These are phyloP conservation scores for Colletotrichum tabaci DNA, from an alignment of 2,329 filamentous ascomycete species.

Conservation along the genomic window DNA sequence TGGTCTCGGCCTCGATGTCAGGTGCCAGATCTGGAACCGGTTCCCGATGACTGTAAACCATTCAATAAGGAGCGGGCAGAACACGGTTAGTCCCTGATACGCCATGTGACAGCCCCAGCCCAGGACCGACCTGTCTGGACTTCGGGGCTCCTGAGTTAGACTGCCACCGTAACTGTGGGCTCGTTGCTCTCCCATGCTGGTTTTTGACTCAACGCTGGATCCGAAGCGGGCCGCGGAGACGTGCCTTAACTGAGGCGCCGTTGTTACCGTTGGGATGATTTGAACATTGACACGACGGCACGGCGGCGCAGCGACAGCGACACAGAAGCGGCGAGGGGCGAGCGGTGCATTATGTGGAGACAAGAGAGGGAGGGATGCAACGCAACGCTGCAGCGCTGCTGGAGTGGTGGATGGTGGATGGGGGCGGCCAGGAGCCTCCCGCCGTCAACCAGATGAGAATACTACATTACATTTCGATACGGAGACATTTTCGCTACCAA, in stretches of 20 bases:
- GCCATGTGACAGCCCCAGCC: constrained; percentile 38
- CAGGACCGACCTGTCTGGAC: neutral
- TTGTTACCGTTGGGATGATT: constrained; percentile 10
- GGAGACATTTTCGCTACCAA: constrained; percentile 31
- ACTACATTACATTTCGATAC: constrained; percentile 26
- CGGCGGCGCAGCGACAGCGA: constrained; percentile 12
- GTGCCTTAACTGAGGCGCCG: constrained; percentile 6
- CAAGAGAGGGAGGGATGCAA: constrained; percentile 28
- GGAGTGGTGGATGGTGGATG: constrained; percentile 20
- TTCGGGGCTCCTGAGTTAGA: constrained; percentile 1
- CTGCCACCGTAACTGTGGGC: constrained; percentile 5
- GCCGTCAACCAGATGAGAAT: constrained; percentile 37
- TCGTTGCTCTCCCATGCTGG: neutral
- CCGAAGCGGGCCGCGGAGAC: constrained; percentile 28
- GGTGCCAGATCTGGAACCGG: constrained; percentile 29
- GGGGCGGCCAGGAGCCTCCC: constrained; percentile 40
- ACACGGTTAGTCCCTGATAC: constrained; percentile 29
- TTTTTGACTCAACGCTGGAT: constrained; percentile 14
- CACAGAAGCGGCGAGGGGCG: constrained; percentile 9
- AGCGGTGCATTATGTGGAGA: constrained; percentile 27
- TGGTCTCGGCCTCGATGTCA: constrained; percentile 28
- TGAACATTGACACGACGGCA: neutral
- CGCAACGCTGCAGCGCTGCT: constrained; percentile 25
- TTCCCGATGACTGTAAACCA: constrained; percentile 26
- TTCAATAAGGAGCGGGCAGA: constrained; percentile 11